Percentiles rank a stretch among this genome's conserved stretches.
Conservation (phyloP, 1,139 yeast species). For the Taphrina wiesneri region DNA sequence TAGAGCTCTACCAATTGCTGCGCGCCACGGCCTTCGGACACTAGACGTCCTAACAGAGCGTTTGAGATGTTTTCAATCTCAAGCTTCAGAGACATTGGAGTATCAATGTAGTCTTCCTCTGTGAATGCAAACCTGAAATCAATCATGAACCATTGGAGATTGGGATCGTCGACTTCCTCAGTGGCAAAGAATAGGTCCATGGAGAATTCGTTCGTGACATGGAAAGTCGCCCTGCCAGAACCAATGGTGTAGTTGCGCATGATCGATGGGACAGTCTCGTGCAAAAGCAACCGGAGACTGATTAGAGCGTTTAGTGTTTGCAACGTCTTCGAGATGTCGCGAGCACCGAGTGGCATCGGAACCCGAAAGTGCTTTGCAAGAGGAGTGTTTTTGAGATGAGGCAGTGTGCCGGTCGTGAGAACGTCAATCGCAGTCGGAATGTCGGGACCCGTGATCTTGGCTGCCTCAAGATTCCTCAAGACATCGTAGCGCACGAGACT, state of each 20-base stretch:
- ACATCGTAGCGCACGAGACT: constrained; percentile 58
- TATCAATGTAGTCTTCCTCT: constrained; percentile 1
- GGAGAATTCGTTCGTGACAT: constrained; percentile 65
- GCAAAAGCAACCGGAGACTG: constrained; percentile 72
- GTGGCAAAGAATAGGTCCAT: constrained; percentile 57
- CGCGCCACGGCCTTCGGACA: neutral
- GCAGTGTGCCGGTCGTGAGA: constrained; percentile 58
- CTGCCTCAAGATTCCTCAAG: constrained; percentile 71
- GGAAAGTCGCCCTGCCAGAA: constrained; percentile 75
- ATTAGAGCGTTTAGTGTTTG: constrained; percentile 70
- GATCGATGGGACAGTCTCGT: constrained; percentile 46
- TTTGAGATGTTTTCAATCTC: constrained; percentile 41
- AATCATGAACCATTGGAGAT: constrained; percentile 68
- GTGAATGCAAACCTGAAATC: constrained; percentile 56
- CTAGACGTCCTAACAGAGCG: neutral
- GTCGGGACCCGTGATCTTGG: constrained; percentile 81
- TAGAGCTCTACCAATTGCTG: constrained; percentile 61
- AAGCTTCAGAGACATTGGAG: constrained; percentile 35
- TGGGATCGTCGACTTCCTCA: constrained; percentile 61
- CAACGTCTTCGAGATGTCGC: constrained; percentile 62
- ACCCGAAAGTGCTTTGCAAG: constrained; percentile 45
- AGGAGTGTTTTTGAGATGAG: constrained; percentile 15
- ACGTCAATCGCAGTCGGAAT: constrained; percentile 84
- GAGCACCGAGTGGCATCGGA: constrained; percentile 56
- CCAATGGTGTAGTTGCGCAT: constrained; percentile 62